Conservation (phyloP, 768 basidiomycete genomes). For the Psilocybe cyanescens region DNA sequence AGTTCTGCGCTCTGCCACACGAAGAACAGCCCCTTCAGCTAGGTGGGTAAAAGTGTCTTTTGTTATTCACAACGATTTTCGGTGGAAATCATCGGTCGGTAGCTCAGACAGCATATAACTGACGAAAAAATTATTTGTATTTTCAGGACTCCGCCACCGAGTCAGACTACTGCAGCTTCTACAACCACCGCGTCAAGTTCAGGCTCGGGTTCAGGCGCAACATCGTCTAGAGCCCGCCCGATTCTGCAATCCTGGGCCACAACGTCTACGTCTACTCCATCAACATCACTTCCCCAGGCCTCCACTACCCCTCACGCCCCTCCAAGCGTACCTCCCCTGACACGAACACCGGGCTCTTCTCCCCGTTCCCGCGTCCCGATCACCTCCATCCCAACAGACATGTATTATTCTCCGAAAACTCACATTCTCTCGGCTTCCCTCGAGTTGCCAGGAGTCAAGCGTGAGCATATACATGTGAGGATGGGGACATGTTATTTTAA, state of each 20-base stretch:
- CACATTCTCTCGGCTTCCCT: slow-evolving; percentile 60
- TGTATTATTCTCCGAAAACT: slow-evolving; percentile 56
- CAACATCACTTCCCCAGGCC: background rate
- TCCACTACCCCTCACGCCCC: background rate
- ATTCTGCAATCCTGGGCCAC: no score
- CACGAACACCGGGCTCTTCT: background rate
- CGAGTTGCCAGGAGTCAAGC: slow-evolving; percentile 72
- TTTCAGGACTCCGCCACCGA: background rate
- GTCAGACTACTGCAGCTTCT: background rate
- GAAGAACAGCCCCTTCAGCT: background rate
- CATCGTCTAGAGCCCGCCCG: background rate
- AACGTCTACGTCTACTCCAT: background rate
- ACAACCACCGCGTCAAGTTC: background rate
- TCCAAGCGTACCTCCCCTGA: background rate
- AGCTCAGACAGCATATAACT: background rate
- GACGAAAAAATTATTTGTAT: background rate
- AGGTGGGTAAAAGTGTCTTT: background rate
- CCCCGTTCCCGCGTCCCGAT: background rate
- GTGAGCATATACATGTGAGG: slow-evolving; percentile 57
- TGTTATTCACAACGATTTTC: no score
- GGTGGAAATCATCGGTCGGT: no score
- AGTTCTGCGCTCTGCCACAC: background rate
- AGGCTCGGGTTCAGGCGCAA: background rate
- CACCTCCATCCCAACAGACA: slow-evolving; percentile 56
- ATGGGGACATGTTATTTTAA: slow-evolving; percentile 66